Evolutionary conservation across 108 stramenopile genomes (phyloP), one percentile per base, ranked within the genome.

Genomic region (Cylindrotheca closterium): DNA sequence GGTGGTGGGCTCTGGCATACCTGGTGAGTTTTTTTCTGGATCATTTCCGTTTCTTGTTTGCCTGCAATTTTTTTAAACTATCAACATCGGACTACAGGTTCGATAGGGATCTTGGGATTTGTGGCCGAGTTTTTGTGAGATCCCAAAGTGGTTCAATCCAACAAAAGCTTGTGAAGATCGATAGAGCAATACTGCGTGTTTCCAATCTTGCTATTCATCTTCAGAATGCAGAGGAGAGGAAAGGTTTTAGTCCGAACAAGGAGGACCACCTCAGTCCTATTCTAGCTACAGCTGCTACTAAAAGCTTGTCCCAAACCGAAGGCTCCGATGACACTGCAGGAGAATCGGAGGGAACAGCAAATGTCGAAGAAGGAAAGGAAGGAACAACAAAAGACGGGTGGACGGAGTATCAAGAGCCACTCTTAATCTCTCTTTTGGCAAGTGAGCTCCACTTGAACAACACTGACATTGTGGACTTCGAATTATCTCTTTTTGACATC

Each of bases 61-160:
- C n/a, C n/a, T n/a, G n/a, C n/a, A n/a, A n/a, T n/a, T n/a, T n/a
- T n/a, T n/a, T n/a, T n/a, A n/a, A n/a, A n/a, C n/a, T n/a, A n/a
- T n/a, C n/a, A n/a, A n/a, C n/a, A n/a, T 97, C 95, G 97, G 89
- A 97, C 68, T 96, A 95, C 1, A 96, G 95, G 95, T 96, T 98
- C 67, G 97, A 98, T 67, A 75, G 97, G 17, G 97, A 99, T 68
- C 78, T 99, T 51, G 78, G 89, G 17, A 58, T 99, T 17, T 93
- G 91, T 48, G 99, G 99, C 2, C 74, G 97, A 21, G 99, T 93
- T 0, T 84, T 99, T 56, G 74, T 96, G 0, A 81, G 89, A 18
- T 49, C 27, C 17, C 31, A 42, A 12, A 60, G 49, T 15, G 78
- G 74, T 21, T 28, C 34, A 21, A 79, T 82, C 58, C 32, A 57